phyloP scores from a whole-genome alignment of 345 rosid genomes.

The Triadica sebifera region DNA sequence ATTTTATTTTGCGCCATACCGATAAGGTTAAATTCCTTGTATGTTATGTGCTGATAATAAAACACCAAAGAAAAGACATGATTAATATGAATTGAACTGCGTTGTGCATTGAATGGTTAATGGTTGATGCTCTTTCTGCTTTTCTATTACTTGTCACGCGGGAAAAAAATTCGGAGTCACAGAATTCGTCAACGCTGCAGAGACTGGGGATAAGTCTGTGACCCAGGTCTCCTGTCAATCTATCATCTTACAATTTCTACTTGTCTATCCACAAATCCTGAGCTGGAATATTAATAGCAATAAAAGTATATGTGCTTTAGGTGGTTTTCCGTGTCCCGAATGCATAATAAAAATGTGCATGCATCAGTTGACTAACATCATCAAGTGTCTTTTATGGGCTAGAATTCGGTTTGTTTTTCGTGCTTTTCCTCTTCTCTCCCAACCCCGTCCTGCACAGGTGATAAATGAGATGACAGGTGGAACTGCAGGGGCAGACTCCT shows the following conservation, averaged over 20 bases:
- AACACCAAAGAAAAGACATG: not conserved
- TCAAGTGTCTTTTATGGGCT: not conserved
- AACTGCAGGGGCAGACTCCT: slow-evolving; percentile 83
- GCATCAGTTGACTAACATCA: not conserved
- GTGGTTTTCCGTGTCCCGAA: not conserved
- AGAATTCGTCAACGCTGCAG: slow-evolving; percentile 59
- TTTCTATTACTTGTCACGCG: slow-evolving; percentile 17
- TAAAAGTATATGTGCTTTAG: not conserved
- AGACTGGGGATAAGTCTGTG: slow-evolving; percentile 43
- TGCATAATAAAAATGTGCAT: not conserved
- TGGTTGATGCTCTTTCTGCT: not conserved
- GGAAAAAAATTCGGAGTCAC: slow-evolving; percentile 76
- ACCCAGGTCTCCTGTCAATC: slow-evolving; percentile 50
- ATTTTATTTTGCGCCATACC: not conserved
- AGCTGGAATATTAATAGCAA: not conserved
- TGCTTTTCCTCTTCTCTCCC: not conserved
- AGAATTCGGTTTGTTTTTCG: not conserved
- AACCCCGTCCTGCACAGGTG: slow-evolving; percentile 27
- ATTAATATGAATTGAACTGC: not conserved
- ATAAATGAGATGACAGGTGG: slow-evolving; percentile 71
- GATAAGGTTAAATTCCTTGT: not conserved
- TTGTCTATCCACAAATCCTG: slow-evolving; percentile 1
- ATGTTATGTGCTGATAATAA: not conserved
- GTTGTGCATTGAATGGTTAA: not conserved
- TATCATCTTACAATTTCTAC: not conserved